phyloP scores from a whole-genome alignment of 208 protist species.

The Kentomonas sorsogonicus region DNA sequence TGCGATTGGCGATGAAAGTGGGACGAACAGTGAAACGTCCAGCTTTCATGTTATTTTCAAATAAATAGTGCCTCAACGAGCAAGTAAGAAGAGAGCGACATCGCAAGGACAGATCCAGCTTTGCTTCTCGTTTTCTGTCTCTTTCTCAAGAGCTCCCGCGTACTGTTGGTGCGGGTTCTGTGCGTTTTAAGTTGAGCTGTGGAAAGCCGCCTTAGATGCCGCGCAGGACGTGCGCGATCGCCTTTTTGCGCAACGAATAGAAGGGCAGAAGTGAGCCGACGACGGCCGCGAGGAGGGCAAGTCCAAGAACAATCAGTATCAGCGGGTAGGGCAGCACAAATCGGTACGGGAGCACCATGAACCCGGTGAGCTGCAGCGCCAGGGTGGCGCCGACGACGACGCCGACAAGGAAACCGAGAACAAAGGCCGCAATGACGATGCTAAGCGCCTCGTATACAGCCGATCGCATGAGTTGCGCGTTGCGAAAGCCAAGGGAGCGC shows the following conservation, averaged over 20 bases:
- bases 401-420: conserved; percentile 70
- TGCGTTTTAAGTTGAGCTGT: background rate
- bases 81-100: too few relatives aligned
- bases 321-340: conserved; percentile 89
- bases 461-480: conserved; percentile 71
- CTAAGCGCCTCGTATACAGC: conserved; percentile 93
- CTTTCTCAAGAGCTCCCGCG: too few relatives aligned
- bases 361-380: conserved; percentile 79
- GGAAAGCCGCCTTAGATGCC: background rate
- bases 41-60: too few relatives aligned
- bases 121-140: too few relatives aligned
- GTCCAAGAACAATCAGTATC: conserved; percentile 61
- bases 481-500: conserved; percentile 86
- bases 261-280: conserved; percentile 84
- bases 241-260: conserved; percentile 22
- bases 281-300: conserved; percentile 81
- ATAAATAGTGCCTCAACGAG: too few relatives aligned
- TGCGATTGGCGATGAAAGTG: too few relatives aligned
- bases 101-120: too few relatives aligned
- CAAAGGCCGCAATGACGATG: conserved; percentile 89
- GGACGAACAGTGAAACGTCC: too few relatives aligned
- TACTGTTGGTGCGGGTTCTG: too few relatives aligned
- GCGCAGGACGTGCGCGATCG: background rate
- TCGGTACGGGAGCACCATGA: conserved; percentile 85
- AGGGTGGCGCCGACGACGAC: conserved; percentile 75